phyloP scores from a whole-genome alignment of 306 rosid genomes.

The Urtica urens region DNA sequence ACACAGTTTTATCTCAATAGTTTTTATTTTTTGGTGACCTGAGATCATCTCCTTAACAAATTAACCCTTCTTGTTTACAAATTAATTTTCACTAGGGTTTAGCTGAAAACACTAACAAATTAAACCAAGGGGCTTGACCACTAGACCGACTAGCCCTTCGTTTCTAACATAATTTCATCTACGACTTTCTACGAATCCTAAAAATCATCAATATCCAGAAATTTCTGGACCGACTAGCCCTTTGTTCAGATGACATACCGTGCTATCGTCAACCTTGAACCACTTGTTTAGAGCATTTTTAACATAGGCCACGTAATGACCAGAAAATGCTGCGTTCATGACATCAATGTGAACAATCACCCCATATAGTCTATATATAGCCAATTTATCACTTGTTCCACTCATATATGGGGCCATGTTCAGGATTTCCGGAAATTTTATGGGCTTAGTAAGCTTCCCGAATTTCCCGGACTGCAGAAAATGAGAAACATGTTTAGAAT shows the following conservation, averaged over 20 bases:
- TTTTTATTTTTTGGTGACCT: no score
- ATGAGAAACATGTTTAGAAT: constrained; percentile 5
- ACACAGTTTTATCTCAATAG: no score
- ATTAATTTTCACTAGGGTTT: no score
- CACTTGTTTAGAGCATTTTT: constrained; percentile 81
- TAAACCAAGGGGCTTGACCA: background rate
- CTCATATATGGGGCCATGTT: constrained; percentile 82
- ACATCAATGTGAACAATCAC: constrained; percentile 89
- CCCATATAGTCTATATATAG: constrained; percentile 73
- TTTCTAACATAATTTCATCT: no score
- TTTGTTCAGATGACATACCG: constrained; percentile 50
- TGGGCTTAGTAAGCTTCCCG: constrained; percentile 92
- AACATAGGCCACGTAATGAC: constrained; percentile 92
- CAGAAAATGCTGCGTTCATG: constrained; percentile 92
- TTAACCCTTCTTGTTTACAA: no score
- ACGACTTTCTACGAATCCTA: no score
- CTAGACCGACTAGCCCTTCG: no score
- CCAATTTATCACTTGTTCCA: constrained; percentile 84
- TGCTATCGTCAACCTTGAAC: constrained; percentile 96
- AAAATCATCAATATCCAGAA: no score
- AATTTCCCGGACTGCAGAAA: constrained; percentile 72
- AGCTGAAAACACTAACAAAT: no score
- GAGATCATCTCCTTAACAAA: no score
- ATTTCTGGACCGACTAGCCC: no score
- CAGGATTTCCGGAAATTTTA: constrained; percentile 71